A percentile compares a stretch with the other conserved stretches of the same genome.
Conservation (phyloP, 2,329 filamentous ascomycete species). For the Fusarium tanahbumbuense region DNA sequence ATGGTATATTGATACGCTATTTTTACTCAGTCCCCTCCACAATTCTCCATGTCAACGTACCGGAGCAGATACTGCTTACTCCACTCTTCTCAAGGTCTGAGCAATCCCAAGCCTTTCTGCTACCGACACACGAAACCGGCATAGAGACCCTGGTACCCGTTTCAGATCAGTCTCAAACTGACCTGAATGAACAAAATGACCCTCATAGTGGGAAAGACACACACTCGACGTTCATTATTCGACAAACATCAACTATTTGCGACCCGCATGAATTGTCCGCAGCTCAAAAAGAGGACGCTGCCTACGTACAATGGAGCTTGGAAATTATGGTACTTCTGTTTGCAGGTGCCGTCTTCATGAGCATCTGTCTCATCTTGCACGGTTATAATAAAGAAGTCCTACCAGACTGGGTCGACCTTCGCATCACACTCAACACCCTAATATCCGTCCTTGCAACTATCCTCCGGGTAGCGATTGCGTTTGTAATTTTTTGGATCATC, state of each 20-base stretch:
- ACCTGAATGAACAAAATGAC: too few relatives aligned
- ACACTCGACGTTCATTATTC: too few relatives aligned
- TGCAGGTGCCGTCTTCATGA: accelerated
- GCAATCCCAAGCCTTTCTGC: too few relatives aligned
- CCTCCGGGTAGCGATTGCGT: accelerated
- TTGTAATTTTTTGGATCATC: accelerated
- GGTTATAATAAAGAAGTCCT: accelerated
- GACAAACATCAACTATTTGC: too few relatives aligned
- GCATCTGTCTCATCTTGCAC: accelerated
- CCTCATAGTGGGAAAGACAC: too few relatives aligned
- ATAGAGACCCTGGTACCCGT: accelerated
- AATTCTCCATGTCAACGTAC: too few relatives aligned
- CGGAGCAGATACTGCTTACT: too few relatives aligned
- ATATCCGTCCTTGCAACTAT: not conserved
- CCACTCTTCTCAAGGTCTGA: accelerated
- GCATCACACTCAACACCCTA: not conserved
- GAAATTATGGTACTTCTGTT: accelerated
- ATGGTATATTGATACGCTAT: accelerated
- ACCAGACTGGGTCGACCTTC: not conserved
- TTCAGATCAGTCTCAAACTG: accelerated
- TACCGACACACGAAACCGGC: too few relatives aligned
- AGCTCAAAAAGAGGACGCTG: too few relatives aligned
- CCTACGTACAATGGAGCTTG: too few relatives aligned
- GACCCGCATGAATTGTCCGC: accelerated
- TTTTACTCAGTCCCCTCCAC: accelerated